Evolutionary conservation across 1,139 yeast genomes (phyloP).

Genomic region (Pichia norvegensis): DNA sequence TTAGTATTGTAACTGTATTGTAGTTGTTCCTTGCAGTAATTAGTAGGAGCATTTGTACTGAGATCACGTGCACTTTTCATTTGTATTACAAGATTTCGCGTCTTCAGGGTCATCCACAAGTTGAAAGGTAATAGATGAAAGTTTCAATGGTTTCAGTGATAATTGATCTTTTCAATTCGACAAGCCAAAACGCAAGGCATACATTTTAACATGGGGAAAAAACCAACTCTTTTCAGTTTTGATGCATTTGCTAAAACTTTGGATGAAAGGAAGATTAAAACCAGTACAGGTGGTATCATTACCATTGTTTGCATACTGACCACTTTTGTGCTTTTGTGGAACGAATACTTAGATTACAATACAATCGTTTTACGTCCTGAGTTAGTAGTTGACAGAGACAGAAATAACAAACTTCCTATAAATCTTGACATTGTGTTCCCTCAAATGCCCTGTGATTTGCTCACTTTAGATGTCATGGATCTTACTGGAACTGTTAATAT

Average conservation of each 20-base stretch:
- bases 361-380: conserved; percentile 66
- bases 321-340: conserved; percentile 54
- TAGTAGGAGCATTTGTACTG: too few species aligned
- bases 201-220: conserved; percentile 29
- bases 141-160: too few species aligned
- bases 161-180: too few species aligned
- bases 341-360: conserved; percentile 73
- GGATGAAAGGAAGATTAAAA: conserved; percentile 84
- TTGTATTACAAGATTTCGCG: not conserved
- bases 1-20: not conserved
- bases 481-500: conserved; percentile 76
- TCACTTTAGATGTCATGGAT: conserved; percentile 66
- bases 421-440: conserved; percentile 79
- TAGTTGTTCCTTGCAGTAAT: not conserved
- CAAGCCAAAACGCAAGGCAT: not conserved
- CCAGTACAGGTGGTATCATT: conserved; percentile 84
- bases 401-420: conserved; percentile 68
- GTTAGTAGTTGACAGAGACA: conserved; percentile 79
- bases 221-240: conserved; percentile 48
- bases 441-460: conserved; percentile 68
- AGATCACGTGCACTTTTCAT: not conserved
- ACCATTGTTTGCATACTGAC: conserved; percentile 63
- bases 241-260: conserved; percentile 94
- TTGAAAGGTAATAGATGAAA: too few species aligned
- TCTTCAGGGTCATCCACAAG: too few species aligned